Conservation (phyloP, 495 filamentous ascomycete genomes). For the Tuber aestivum region DNA sequence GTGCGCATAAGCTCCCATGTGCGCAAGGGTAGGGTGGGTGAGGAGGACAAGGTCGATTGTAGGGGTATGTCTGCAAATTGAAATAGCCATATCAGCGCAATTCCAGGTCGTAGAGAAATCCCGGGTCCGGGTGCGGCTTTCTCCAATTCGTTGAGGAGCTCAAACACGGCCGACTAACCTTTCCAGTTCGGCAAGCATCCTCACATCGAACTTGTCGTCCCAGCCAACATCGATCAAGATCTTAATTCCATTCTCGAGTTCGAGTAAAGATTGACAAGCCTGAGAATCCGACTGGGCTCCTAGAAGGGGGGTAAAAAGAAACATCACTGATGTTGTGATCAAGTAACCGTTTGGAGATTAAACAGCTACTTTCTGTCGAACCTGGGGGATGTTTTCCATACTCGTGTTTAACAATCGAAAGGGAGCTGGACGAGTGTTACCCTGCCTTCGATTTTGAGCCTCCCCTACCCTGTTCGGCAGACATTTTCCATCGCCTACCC, state of each 20-base stretch:
- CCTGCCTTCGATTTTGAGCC: neutral
- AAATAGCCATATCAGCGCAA: conserved; percentile 7
- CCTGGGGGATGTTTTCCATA: neutral
- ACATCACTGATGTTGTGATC: conserved; percentile 55
- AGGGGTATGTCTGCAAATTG: conserved; percentile 45
- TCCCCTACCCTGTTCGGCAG: neutral
- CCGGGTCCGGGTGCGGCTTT: neutral
- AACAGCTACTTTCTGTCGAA: neutral
- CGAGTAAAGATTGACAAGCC: conserved; percentile 88
- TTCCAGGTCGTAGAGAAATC: neutral
- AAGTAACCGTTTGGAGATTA: neutral
- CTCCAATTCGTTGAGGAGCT: neutral
- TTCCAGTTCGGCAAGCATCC: conserved; percentile 76
- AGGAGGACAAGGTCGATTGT: conserved; percentile 91
- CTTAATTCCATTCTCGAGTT: conserved; percentile 94
- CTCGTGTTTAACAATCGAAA: neutral
- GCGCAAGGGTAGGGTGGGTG: conserved; percentile 83
- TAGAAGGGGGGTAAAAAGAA: conserved; percentile 86
- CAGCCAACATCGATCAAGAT: conserved; percentile 91
- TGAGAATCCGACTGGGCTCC: conserved; percentile 80
- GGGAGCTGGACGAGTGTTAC: neutral
- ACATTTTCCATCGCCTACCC: neutral
- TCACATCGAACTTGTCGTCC: conserved; percentile 81
- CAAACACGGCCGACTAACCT: conserved; percentile 55
- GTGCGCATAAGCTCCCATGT: conserved; percentile 89